Base-by-base conservation (phyloP, 805 yeast genomes). In the Candida succiphila region DNA sequence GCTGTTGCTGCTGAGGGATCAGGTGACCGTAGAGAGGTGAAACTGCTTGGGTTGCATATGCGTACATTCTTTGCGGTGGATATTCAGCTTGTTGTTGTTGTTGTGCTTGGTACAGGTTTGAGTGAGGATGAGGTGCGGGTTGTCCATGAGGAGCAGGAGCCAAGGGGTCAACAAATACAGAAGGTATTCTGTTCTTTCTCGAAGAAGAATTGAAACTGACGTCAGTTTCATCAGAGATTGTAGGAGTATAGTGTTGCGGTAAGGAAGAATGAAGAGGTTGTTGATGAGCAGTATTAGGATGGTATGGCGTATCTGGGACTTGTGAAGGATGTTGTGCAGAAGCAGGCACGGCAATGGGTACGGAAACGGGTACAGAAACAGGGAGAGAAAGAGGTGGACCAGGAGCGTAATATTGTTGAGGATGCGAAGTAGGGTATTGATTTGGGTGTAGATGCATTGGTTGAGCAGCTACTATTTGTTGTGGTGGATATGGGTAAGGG, bases 111-210 rank as follows among this genome's bases (percentile, higher is more conserved):
- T 12, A 18, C 21, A 17, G 18, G 20, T 17, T 15, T 4, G 35
- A 63, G 2, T 46, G 58, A 1, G 69, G 64, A 3, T 69, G 69
- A 36, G 69, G 54, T 1, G 76, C 10, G 9, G 32, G 28, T 18
- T 30, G 5, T 4, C 17, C 15, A 5, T 14, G 19, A 5, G 36
- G 65, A 3, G 47, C 60, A 2, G 70, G 65, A 2, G 71, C 69
- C 35, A 69, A 54, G 1, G 77, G 77, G 40, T 70, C 77, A 34
- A 58, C 52, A 23, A 66, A 56, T 25, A 69, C 52, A 9, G 74
- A 68, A 4, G 74, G 74, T 35, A 62, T 57, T 39, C 76, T 48
- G 24, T 56, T 65, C 33, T 68, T 52, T 17, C 53, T 41, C 4
- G 47, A 36, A 7, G 51, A 41, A 7, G 52, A 42, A 31, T 43